A percentile compares a stretch with the other conserved stretches of the same genome.
Conservation (phyloP, 768 basidiomycete genomes). For the Boletus subcaerulescens region DNA sequence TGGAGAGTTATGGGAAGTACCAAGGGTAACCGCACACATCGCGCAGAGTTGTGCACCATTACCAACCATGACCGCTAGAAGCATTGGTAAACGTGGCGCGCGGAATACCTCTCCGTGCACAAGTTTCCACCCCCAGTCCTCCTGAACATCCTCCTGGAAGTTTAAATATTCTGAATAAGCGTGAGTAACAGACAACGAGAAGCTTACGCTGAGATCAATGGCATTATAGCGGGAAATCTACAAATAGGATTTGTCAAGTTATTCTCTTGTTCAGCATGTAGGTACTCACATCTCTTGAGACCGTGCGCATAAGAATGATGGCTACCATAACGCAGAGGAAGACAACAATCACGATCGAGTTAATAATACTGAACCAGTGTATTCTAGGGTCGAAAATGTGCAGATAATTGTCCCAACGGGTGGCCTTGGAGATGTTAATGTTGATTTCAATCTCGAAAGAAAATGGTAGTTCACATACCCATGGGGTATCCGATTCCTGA, state of each 20-base stretch:
- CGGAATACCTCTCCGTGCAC: constrained; percentile 97
- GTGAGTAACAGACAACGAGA: not conserved
- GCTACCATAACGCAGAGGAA: constrained; percentile 94
- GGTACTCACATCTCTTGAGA: constrained; percentile 76
- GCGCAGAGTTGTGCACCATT: constrained; percentile 58
- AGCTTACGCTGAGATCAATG: constrained; percentile 78
- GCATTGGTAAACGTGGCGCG: constrained; percentile 69
- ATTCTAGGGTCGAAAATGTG: constrained; percentile 92
- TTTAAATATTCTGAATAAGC: not conserved
- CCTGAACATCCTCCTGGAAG: constrained; percentile 85
- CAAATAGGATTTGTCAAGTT: not conserved
- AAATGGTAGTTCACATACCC: constrained; percentile 44
- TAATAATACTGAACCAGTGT: constrained; percentile 95
- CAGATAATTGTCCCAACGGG: constrained; percentile 95
- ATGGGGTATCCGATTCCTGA: constrained; percentile 82
- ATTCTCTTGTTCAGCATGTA: not conserved
- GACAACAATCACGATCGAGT: constrained; percentile 86
- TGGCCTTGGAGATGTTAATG: constrained; percentile 54
- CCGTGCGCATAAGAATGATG: constrained; percentile 82
- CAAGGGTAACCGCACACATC: constrained; percentile 86
- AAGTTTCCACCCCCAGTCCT: constrained; percentile 98
- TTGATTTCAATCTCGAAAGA: not conserved
- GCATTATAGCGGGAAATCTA: constrained; percentile 75
- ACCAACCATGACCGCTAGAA: constrained; percentile 83
- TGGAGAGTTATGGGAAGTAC: constrained; percentile 36